Evolutionary conservation across 73 alveolate genomes (phyloP).

Genomic region (Paramecium sonneborni): DNA sequence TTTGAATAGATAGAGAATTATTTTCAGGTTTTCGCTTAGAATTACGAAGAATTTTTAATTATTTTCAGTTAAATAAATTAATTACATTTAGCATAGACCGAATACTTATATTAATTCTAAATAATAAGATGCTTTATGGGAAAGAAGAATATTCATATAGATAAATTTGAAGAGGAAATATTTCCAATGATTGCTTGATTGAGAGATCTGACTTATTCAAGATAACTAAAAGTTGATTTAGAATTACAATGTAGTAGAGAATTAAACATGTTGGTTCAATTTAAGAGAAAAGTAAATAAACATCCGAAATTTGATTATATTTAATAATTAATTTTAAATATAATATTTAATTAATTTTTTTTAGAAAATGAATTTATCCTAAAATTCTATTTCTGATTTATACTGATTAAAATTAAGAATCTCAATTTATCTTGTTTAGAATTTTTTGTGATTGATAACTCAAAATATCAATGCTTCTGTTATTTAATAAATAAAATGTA

Average conservation of each 20-base stretch:
- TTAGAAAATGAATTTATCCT: background rate
- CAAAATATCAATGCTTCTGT: background rate
- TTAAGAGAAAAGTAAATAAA: conserved; percentile 53
- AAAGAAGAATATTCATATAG: conserved; percentile 40
- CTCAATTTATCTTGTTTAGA: background rate
- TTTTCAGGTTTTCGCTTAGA: too few species aligned
- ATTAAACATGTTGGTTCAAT: conserved; percentile 62
- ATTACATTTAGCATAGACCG: background rate
- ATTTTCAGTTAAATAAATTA: background rate
- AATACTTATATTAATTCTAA: conserved; percentile 66
- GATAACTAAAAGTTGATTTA: conserved; percentile 72
- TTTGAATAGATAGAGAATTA: too few species aligned
- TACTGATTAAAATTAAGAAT: background rate
- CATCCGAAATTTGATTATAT: too few species aligned
- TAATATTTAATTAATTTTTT: background rate
- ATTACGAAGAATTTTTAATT: too few species aligned
- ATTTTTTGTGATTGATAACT: background rate
- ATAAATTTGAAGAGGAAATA: conserved; percentile 67
- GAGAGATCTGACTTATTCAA: conserved; percentile 78
- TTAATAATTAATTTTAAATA: too few species aligned
- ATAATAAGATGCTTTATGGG: conserved; percentile 70
- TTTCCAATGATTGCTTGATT: conserved; percentile 84
- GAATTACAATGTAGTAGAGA: conserved; percentile 61
- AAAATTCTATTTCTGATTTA: background rate
- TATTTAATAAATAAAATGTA: background rate